Conservation (phyloP, 345 rosid genomes). For the Noccaea caerulescens region DNA sequence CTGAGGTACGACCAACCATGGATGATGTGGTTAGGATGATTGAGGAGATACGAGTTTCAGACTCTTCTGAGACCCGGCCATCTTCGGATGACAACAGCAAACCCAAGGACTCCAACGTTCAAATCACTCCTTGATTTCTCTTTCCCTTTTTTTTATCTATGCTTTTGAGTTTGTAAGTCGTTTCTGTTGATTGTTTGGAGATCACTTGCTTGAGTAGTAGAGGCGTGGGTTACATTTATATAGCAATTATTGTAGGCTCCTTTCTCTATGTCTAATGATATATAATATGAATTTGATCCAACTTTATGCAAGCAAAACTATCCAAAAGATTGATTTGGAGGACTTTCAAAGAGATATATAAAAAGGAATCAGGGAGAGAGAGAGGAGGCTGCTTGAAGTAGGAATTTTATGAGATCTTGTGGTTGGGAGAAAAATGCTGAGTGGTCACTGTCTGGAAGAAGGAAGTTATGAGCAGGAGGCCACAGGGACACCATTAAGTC, state of each 20-base stretch:
- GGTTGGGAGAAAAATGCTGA: constrained; percentile 50
- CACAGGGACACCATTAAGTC: constrained; percentile 46
- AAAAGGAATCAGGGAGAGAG: constrained; percentile 11
- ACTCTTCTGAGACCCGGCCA: constrained; percentile 74
- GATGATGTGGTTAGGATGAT: constrained; percentile 79
- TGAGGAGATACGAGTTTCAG: constrained; percentile 79
- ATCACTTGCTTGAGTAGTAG: constrained; percentile 21
- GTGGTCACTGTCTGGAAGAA: constrained; percentile 47
- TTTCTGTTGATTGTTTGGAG: constrained; percentile 34
- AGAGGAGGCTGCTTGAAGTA: constrained; percentile 43
- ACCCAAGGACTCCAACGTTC: constrained; percentile 74
- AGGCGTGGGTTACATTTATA: constrained; percentile 12
- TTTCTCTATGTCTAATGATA: constrained; percentile 15
- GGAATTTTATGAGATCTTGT: constrained; percentile 33
- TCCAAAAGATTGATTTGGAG: constrained; percentile 16
- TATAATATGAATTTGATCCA: constrained; percentile 26
- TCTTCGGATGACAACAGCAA: constrained; percentile 77
- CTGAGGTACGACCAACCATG: constrained; percentile 74
- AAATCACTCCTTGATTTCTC: constrained; percentile 59
- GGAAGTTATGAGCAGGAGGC: constrained; percentile 44
- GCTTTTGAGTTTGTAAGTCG: constrained; percentile 37
- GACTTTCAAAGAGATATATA: constrained; percentile 6
- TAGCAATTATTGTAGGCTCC: constrained; percentile 31
- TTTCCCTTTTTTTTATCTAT: not conserved
- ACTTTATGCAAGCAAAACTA: not conserved